A percentile compares a stretch with the other conserved stretches of the same genome.
phyloP scores from a whole-genome alignment of 108 stramenopile genomes.

The Nitzschia inconspicua region DNA sequence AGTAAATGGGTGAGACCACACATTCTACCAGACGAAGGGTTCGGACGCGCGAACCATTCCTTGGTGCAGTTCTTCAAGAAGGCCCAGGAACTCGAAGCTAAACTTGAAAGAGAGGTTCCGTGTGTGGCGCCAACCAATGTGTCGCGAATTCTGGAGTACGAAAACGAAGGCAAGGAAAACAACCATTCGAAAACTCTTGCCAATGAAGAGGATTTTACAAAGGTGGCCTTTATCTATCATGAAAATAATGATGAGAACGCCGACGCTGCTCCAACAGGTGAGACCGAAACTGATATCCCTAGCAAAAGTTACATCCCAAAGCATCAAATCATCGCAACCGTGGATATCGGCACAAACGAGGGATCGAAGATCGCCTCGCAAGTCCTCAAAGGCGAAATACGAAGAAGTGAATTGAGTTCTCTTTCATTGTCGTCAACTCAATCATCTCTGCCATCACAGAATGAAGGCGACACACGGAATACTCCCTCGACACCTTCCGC shows the following conservation, averaged over 20 bases:
- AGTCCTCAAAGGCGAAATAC: conserved; percentile 4
- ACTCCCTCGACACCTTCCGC: not conserved
- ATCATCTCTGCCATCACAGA: not conserved
- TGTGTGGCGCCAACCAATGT: conserved; percentile 14
- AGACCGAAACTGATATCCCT: not conserved
- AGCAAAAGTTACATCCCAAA: conserved; percentile 43
- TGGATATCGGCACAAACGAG: conserved; percentile 28
- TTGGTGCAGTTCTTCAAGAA: conserved; percentile 66
- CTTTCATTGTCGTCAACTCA: not conserved
- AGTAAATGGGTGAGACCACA: conserved; percentile 85
- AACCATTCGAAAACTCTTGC: conserved; percentile 5
- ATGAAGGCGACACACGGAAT: too few species aligned
- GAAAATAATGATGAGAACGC: conserved; percentile 8
- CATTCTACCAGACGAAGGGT: conserved; percentile 67
- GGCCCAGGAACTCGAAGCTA: conserved; percentile 47
- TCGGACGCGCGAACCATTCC: conserved; percentile 48
- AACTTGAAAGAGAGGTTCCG: conserved; percentile 16
- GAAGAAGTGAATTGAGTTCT: not conserved
- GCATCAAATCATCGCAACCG: conserved; percentile 34
- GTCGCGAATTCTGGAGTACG: conserved; percentile 29
- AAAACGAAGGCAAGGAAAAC: conserved; percentile 34
- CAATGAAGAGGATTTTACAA: conserved; percentile 38
- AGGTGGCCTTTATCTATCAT: conserved; percentile 59
- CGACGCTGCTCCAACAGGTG: not conserved
- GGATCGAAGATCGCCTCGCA: not conserved